phyloP scores from a whole-genome alignment of 805 yeast species.

The Tetrapisispora nanseiensis region DNA sequence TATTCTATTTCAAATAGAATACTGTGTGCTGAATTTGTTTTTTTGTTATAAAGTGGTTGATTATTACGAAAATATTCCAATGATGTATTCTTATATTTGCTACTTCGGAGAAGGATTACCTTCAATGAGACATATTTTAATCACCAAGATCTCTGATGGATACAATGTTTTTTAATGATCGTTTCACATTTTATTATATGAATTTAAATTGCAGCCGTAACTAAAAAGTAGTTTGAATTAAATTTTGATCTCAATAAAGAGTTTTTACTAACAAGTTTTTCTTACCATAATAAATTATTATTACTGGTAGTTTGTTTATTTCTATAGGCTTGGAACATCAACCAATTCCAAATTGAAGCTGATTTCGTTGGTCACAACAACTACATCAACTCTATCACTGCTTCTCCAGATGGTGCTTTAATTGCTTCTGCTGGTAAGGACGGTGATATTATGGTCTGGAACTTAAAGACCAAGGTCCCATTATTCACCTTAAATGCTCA shows the following conservation, averaged over 20 bases:
- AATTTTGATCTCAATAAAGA: too few relatives aligned
- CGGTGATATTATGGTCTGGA: slow-evolving; percentile 98
- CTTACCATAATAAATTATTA: slow-evolving; percentile 18
- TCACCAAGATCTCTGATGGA: slow-evolving; percentile 99
- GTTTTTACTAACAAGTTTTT: slow-evolving; percentile 35
- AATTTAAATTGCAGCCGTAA: too few relatives aligned
- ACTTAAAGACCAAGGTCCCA: slow-evolving; percentile 73
- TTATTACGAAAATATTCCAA: slow-evolving; percentile 24
- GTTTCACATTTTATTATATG: too few relatives aligned
- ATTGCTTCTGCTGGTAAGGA: slow-evolving; percentile 99
- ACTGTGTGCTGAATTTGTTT: not conserved
- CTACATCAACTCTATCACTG: slow-evolving; percentile 92
- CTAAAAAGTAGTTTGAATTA: too few relatives aligned
- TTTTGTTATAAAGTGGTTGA: not conserved
- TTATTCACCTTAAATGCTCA: slow-evolving; percentile 91
- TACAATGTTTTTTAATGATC: too few relatives aligned
- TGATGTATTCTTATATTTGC: slow-evolving; percentile 91
- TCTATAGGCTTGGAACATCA: slow-evolving; percentile 84
- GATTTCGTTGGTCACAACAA: slow-evolving; percentile 99
- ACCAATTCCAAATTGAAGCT: slow-evolving; percentile 75
- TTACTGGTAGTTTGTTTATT: slow-evolving; percentile 4
- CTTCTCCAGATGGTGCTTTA: slow-evolving; percentile 99
- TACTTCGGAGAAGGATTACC: slow-evolving; percentile 83
- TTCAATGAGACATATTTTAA: slow-evolving; percentile 87
- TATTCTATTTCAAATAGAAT: too few relatives aligned